A percentile compares a stretch with the other conserved stretches of the same genome.
These are phyloP conservation scores for Suillus hirtellus DNA, from an alignment of 768 basidiomycete species.

Conservation along the genomic window DNA sequence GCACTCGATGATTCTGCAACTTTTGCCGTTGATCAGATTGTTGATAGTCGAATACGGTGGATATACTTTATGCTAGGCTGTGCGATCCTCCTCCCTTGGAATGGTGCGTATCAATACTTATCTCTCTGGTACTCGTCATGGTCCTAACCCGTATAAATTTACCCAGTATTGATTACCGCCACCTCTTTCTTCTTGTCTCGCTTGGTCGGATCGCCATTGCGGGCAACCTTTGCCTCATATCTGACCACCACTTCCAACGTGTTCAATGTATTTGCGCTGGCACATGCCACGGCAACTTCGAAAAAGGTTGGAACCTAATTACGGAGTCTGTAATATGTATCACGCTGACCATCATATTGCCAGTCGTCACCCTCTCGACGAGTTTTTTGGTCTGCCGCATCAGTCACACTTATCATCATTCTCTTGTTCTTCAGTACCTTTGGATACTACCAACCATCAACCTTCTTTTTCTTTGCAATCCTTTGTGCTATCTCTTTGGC, in stretches of 20 bases:
- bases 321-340: background rate
- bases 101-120: constrained; percentile 54
- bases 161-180: constrained; percentile 79
- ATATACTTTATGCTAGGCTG: constrained; percentile 78
- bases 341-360: constrained; percentile 10
- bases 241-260: constrained; percentile 63
- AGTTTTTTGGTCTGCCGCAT: constrained; percentile 40
- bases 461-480: constrained; percentile 68
- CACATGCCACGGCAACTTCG: constrained; percentile 70
- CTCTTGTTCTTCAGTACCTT: constrained; percentile 71
- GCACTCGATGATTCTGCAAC: constrained; percentile 24
- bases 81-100: constrained; percentile 87
- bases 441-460: constrained; percentile 47
- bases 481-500: constrained; percentile 61
- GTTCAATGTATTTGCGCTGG: constrained; percentile 67
- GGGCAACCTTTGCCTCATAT: constrained; percentile 66
- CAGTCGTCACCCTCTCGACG: constrained; percentile 67
- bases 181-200: constrained; percentile 79
- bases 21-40: constrained; percentile 15
- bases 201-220: constrained; percentile 59
- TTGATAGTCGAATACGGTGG: constrained; percentile 54
- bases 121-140: background rate
- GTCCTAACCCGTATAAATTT: constrained; percentile 7
- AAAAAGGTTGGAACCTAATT: constrained; percentile 52
- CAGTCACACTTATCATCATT: constrained; percentile 33